Conservation (phyloP, 2,329 filamentous ascomycete genomes). For the Orbilia brochopaga region DNA sequence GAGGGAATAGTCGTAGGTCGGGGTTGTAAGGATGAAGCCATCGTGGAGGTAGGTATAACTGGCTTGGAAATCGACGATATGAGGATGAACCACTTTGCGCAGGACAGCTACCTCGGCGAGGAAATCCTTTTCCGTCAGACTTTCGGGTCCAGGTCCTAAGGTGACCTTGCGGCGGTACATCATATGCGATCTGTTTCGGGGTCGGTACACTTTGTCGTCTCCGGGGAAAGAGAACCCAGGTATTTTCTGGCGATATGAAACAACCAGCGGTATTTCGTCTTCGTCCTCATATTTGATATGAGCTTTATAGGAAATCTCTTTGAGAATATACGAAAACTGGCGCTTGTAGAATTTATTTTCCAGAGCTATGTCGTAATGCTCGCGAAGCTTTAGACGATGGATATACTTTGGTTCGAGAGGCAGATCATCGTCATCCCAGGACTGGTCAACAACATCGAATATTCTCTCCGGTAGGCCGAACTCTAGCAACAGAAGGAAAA, state of each 20-base stretch:
- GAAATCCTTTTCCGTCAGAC: conserved; percentile 63
- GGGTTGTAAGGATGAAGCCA: conserved; percentile 71
- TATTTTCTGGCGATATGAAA: conserved; percentile 59
- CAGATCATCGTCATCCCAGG: conserved; percentile 76
- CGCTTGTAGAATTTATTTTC: conserved; percentile 72
- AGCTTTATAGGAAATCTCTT: conserved; percentile 66
- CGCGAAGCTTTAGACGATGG: conserved; percentile 67
- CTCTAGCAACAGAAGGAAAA: conserved; percentile 74
- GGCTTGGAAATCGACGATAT: conserved; percentile 72
- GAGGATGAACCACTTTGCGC: conserved; percentile 67
- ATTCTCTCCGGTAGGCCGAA: conserved; percentile 74
- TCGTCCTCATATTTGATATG: conserved; percentile 69
- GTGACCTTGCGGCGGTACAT: conserved; percentile 67
- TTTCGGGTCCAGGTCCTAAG: conserved; percentile 61
- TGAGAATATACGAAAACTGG: conserved; percentile 73
- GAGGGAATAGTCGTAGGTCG: conserved; percentile 70
- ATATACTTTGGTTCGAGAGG: conserved; percentile 71
- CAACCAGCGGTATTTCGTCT: conserved; percentile 72
- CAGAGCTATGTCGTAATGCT: conserved; percentile 67
- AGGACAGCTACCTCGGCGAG: conserved; percentile 67
- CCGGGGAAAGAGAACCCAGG: conserved; percentile 54
- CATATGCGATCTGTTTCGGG: conserved; percentile 65
- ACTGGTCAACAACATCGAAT: conserved; percentile 74
- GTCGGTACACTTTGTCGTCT: conserved; percentile 68
- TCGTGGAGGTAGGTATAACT: conserved; percentile 70